phyloP scores from a whole-genome alignment of 768 basidiomycete genomes.

The Lactifluus rugatus region DNA sequence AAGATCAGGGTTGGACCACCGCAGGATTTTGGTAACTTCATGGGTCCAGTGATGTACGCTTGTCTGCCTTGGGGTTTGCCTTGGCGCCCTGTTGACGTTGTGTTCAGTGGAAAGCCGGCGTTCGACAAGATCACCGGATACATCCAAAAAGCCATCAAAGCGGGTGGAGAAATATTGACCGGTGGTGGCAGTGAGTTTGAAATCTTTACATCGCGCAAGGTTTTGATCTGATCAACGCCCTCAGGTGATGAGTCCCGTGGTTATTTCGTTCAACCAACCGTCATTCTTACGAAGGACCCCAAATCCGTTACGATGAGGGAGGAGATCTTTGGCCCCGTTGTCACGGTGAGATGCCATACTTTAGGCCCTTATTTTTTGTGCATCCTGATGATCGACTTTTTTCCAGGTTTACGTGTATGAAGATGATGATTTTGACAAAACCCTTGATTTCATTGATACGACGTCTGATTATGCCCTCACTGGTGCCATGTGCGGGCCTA shows the following conservation, averaged over 20 bases:
- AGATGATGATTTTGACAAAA: constrained; percentile 79
- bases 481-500: constrained; percentile 70
- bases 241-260: constrained; percentile 83
- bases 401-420: constrained; percentile 76
- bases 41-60: constrained; percentile 89
- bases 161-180: constrained; percentile 81
- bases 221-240: background rate
- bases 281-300: constrained; percentile 88
- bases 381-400: background rate
- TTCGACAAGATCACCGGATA: constrained; percentile 81
- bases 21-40: constrained; percentile 72
- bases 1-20: constrained; percentile 81
- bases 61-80: constrained; percentile 16
- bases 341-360: constrained; percentile 50
- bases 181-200: constrained; percentile 64
- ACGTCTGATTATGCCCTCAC: constrained; percentile 88
- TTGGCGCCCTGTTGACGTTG: background rate
- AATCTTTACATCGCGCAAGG: background rate
- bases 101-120: constrained; percentile 63
- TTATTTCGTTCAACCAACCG: constrained; percentile 89
- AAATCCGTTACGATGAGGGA: constrained; percentile 82
- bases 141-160: constrained; percentile 76
- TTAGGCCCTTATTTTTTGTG: background rate
- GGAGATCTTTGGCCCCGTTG: constrained; percentile 95
- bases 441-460: constrained; percentile 74